phyloP scores from a whole-genome alignment of 306 rosid genomes.

The Cucurbita pepo region DNA sequence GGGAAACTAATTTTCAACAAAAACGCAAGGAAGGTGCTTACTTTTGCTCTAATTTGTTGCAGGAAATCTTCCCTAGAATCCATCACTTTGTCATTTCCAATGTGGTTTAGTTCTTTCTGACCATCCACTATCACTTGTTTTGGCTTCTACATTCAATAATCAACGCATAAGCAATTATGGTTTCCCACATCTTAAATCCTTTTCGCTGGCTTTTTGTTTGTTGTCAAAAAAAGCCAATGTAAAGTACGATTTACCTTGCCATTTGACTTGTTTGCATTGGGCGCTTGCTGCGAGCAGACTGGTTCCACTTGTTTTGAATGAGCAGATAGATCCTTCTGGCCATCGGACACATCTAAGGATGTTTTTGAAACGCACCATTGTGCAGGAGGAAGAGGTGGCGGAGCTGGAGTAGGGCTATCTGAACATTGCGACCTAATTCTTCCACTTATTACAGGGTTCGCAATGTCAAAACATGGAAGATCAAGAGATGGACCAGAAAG shows the following conservation, averaged over 20 bases:
- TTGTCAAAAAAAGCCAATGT: not conserved
- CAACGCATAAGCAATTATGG: not conserved
- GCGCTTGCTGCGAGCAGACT: conserved; percentile 23
- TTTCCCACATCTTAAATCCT: not conserved
- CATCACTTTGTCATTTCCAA: conserved; percentile 21
- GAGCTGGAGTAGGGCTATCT: conserved; percentile 31
- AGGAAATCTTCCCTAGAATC: conserved; percentile 73
- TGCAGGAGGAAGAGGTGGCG: conserved; percentile 61
- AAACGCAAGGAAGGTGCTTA: conserved; percentile 13
- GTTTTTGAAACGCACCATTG: conserved; percentile 43
- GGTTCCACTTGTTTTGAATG: conserved; percentile 22
- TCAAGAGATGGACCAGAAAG: conserved; percentile 41
- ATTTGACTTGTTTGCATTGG: conserved; percentile 14
- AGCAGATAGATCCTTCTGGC: conserved; percentile 13
- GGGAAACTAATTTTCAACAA: not conserved
- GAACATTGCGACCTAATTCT: conserved; percentile 12
- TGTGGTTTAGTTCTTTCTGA: conserved; percentile 30
- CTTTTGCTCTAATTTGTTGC: conserved; percentile 68
- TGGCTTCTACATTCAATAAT: not conserved
- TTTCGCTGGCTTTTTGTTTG: not conserved
- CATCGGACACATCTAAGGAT: conserved; percentile 27
- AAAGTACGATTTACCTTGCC: conserved; percentile 28
- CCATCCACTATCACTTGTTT: conserved; percentile 4
- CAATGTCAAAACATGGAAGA: conserved; percentile 58
- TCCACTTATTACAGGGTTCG: conserved; percentile 30